A percentile compares a stretch with the other conserved stretches of the same genome.
These are phyloP conservation scores for Phtheirospermum japonicum DNA, from an alignment of 257 asterid species.

Conservation along the genomic window DNA sequence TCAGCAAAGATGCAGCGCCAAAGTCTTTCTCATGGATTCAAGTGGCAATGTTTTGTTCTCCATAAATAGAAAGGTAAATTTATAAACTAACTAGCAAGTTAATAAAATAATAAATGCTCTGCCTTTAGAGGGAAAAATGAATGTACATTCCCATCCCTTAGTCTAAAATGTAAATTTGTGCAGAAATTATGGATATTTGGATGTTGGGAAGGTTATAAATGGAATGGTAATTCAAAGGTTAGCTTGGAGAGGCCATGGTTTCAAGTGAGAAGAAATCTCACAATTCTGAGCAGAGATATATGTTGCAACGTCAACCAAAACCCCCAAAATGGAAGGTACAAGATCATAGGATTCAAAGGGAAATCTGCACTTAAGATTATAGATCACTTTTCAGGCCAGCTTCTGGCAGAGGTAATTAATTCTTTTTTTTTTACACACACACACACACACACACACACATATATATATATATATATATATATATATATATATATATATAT, in stretches of 20 bases:
- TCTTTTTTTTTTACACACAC: neutral
- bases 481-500: no score
- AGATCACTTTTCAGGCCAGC: no score
- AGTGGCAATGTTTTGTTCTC: conserved; percentile 61
- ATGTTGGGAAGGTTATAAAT: no score
- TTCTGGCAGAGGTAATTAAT: conserved; percentile 58
- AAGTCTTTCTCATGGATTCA: conserved; percentile 69
- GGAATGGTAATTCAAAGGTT: no score
- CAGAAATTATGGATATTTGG: no score
- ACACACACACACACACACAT: no score
- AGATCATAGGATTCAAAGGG: conserved; percentile 43
- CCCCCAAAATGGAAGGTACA: conserved; percentile 35
- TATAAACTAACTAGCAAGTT: neutral
- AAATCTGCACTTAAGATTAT: no score
- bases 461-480: no score
- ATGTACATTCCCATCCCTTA: no score
- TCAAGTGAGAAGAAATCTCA: conserved; percentile 42
- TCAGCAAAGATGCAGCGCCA: conserved; percentile 46
- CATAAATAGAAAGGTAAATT: conserved; percentile 55
- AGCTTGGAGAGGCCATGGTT: conserved; percentile 44
- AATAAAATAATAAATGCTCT: no score
- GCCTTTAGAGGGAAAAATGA: no score
- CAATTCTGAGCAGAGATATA: conserved; percentile 29
- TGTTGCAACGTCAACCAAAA: conserved; percentile 45
- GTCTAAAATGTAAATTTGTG: no score